Percentiles rank a stretch among this genome's conserved stretches.
Evolutionary conservation across 345 rosid species (phyloP).

Genomic region (Toxicodendron radicans): DNA sequence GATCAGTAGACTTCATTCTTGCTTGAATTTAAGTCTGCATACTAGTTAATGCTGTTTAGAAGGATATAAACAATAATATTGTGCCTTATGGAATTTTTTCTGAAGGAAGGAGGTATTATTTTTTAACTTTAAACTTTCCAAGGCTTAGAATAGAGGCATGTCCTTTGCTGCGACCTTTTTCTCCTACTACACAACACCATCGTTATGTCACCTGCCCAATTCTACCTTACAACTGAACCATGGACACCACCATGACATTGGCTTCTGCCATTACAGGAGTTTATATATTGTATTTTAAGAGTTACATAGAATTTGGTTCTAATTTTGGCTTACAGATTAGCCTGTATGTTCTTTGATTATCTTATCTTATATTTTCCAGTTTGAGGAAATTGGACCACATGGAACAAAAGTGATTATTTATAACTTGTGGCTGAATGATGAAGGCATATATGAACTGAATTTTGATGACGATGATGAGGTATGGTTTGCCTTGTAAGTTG

Average conservation of each 20-base stretch:
- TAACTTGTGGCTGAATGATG: constrained; percentile 97
- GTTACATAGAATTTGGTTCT: neutral
- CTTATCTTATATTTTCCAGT: constrained; percentile 47
- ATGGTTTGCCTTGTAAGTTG: constrained; percentile 15
- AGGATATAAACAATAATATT: neutral
- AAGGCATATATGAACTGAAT: constrained; percentile 86
- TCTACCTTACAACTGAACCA: neutral
- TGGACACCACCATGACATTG: neutral
- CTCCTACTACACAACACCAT: no score
- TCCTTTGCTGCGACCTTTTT: neutral
- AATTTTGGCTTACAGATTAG: neutral
- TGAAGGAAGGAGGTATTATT: neutral
- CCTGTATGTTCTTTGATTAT: constrained; percentile 19
- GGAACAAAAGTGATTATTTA: constrained; percentile 83
- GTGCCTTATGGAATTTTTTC: no score
- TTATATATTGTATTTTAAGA: neutral
- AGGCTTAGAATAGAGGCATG: neutral
- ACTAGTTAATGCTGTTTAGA: neutral
- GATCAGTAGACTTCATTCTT: no score
- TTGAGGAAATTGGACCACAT: constrained; percentile 78
- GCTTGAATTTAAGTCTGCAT: neutral
- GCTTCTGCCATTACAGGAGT: neutral
- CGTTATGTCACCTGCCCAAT: neutral
- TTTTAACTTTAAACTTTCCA: neutral
- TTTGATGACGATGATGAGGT: constrained; percentile 94